Conservation (phyloP, 306 rosid species). For the Fragaria nilgerrensis region DNA sequence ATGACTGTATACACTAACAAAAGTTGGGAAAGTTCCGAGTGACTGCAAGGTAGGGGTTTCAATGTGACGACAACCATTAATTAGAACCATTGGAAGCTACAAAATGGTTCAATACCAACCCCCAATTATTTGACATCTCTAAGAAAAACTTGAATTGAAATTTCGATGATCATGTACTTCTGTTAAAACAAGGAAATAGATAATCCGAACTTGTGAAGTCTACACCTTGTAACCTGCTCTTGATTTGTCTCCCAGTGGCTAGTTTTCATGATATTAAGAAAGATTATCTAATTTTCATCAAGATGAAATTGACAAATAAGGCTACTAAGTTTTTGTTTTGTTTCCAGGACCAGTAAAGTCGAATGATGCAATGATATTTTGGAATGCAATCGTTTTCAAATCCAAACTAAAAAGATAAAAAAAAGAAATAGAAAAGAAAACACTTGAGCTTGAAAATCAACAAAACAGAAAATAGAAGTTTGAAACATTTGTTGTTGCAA, state of each 20-base stretch:
- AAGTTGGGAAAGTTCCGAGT: too few species aligned
- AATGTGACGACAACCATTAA: too few species aligned
- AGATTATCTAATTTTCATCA: not conserved
- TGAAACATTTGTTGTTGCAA: too few species aligned
- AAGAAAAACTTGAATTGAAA: not conserved
- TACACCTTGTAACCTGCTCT: not conserved
- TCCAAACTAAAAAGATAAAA: too few species aligned
- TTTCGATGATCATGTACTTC: not conserved
- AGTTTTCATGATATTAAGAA: not conserved
- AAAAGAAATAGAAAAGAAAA: too few species aligned
- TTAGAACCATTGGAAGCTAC: too few species aligned
- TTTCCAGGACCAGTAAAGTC: not conserved
- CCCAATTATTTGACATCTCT: not conserved
- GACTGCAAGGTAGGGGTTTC: too few species aligned
- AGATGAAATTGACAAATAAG: not conserved
- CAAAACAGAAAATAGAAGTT: not conserved
- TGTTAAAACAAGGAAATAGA: not conserved
- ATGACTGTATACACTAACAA: too few species aligned
- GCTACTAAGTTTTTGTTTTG: not conserved
- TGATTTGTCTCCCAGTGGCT: not conserved
- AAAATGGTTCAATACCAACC: not conserved
- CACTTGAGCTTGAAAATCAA: not conserved
- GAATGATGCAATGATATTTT: not conserved
- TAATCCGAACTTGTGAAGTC: not conserved
- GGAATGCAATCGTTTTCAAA: too few species aligned